Base-by-base conservation (phyloP, 768 basidiomycete genomes). In the Paxillus involutus region DNA sequence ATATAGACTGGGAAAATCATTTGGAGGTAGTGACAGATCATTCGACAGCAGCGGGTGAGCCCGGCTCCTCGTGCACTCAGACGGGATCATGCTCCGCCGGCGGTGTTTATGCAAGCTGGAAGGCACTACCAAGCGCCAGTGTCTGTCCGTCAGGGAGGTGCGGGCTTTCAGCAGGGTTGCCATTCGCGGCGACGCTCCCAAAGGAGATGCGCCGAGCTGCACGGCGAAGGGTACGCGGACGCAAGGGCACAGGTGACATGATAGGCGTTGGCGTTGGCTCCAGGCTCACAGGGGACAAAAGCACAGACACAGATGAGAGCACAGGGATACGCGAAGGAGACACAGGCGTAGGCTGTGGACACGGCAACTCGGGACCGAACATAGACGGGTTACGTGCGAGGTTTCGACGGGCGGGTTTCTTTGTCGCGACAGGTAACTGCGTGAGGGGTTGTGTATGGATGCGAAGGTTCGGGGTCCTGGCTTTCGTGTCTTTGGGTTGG, bases 121-220 rank as follows among this genome's bases (percentile, higher is more conserved):
- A 89, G 26, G 89, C 89, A 63, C 88, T 90, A 29, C 80, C 89
- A 47, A 91, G 68, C 52, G 73, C 73, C 43, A 67, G 55, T 26
- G 73, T 69, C 52, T 69, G 69, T 49, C 73, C 69, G 7, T 67
- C 68, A 6, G 59, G 71, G 57, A 24, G 42, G n/a, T 43, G 50
- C 35, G 53, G n/a, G 14, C 36, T 60, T 50, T 47, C 76, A 71
- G 17, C 71, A 64, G 53, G 75, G 77, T 10, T 74, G 30, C 58
- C 58, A 6, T 51, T 60, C 53, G 39, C 14, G 24, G 67, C 71
- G 33, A 82, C 58, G 42, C 75, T 83, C 14, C 84, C 81, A 62
- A 91, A 91, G 2, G 85, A 86, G 44, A 90, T 90, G 52, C 83
- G 73, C 59, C 81, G 74, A 33, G 76, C 83, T 26, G 77, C 61